phyloP scores from a whole-genome alignment of 495 filamentous ascomycete genomes.

The Cercophora sp. region DNA sequence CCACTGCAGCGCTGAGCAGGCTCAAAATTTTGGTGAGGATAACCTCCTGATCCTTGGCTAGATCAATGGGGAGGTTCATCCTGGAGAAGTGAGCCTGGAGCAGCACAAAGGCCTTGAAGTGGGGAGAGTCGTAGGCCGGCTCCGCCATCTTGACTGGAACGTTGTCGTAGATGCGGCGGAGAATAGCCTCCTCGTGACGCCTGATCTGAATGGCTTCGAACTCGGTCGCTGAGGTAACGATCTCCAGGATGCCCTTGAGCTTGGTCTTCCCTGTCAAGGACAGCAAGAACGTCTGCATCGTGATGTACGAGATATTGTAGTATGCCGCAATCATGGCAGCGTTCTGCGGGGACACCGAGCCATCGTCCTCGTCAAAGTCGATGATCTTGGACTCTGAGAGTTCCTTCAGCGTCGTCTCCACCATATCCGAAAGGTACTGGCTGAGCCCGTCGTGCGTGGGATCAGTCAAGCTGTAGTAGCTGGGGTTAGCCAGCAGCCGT shows the following conservation, averaged over 20 bases:
- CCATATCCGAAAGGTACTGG: constrained; percentile 89
- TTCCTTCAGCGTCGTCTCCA: constrained; percentile 89
- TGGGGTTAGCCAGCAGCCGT: constrained; percentile 92
- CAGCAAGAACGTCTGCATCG: constrained; percentile 99
- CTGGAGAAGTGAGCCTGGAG: constrained; percentile 96
- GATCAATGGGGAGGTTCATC: constrained; percentile 91
- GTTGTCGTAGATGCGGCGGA: constrained; percentile 90
- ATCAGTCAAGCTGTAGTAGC: constrained; percentile 88
- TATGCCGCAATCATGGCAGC: constrained; percentile 97
- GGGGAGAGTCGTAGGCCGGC: constrained; percentile 81
- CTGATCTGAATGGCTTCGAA: constrained; percentile 94
- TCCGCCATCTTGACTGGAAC: constrained; percentile 92
- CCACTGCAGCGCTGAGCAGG: constrained; percentile 85
- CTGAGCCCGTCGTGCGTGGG: constrained; percentile 90
- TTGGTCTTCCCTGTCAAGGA: constrained; percentile 84
- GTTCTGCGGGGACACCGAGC: constrained; percentile 83
- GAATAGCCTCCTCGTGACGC: constrained; percentile 82
- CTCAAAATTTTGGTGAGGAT: constrained; percentile 83
- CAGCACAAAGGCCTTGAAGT: constrained; percentile 96
- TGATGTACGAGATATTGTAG: constrained; percentile 99
- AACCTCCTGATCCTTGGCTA: constrained; percentile 94
- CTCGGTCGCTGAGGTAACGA: constrained; percentile 94
- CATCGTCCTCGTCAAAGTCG: constrained; percentile 94
- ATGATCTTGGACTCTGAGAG: constrained; percentile 92
- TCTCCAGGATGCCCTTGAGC: constrained; percentile 93